Percentiles rank a stretch among this genome's conserved stretches.
These are phyloP conservation scores for Cymbopogon flexuosus DNA, from an alignment of 202 grass and related monocot species.

Conservation along the genomic window DNA sequence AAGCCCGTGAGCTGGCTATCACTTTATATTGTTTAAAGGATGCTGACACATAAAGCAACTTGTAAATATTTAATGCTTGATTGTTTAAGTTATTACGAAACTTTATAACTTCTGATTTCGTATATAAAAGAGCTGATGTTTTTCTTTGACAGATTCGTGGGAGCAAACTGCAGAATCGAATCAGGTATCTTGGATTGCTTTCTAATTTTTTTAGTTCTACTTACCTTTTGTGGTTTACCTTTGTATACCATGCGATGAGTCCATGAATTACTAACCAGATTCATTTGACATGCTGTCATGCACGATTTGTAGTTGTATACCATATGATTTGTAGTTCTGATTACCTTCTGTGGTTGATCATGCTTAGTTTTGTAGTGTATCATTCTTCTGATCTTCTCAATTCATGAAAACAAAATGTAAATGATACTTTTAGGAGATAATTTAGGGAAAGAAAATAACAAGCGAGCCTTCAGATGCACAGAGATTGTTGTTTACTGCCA, in stretches of 20 bases:
- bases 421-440: neutral
- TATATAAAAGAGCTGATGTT: conserved; percentile 2
- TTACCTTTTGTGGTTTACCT: neutral
- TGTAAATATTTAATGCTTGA: conserved; percentile 1
- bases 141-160: conserved; percentile 84
- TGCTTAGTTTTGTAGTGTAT: neutral
- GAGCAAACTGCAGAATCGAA: conserved; percentile 91
- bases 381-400: neutral
- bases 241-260: neutral
- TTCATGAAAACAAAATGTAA: neutral
- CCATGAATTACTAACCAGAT: neutral
- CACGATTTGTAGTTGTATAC: neutral
- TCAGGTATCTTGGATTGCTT: conserved; percentile 52
- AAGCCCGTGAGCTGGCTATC: neutral
- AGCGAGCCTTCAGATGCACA: neutral
- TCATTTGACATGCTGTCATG: neutral
- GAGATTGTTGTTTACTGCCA: conserved; percentile 18
- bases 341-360: neutral
- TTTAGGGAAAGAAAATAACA: neutral
- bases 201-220: conserved; percentile 9
- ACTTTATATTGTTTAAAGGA: conserved; percentile 2
- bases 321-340: no score
- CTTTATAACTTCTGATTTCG: neutral
- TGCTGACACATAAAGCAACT: neutral
- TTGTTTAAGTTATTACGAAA: neutral